phyloP scores from a whole-genome alignment of 2,329 filamentous ascomycete genomes.

The Fusarium sp. region DNA sequence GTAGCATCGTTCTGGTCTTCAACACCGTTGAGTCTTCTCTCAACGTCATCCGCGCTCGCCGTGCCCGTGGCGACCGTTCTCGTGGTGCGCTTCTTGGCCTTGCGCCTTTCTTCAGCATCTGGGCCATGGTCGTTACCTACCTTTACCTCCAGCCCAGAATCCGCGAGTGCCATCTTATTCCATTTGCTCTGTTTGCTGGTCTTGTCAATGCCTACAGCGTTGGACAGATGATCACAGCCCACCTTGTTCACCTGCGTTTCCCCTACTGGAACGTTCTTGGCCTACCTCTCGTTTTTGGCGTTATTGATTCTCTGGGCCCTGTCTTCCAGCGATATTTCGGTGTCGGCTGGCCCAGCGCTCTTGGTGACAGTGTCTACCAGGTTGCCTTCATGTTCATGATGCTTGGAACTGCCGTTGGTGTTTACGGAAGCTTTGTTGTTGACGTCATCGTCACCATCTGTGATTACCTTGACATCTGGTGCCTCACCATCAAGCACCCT shows the following conservation, averaged over 20 bases:
- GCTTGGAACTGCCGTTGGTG: slow-evolving; percentile 83
- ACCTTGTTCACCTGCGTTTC: slow-evolving; percentile 88
- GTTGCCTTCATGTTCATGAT: slow-evolving; percentile 92
- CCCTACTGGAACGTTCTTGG: slow-evolving; percentile 91
- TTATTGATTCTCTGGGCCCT: slow-evolving; percentile 84
- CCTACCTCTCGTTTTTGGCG: slow-evolving; percentile 80
- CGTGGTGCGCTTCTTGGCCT: slow-evolving; percentile 85
- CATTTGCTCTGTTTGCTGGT: slow-evolving; percentile 89
- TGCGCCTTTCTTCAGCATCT: slow-evolving; percentile 81
- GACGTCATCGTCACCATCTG: slow-evolving; percentile 98
- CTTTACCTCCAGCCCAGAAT: slow-evolving; percentile 88
- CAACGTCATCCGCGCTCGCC: slow-evolving; percentile 87
- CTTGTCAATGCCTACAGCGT: slow-evolving; percentile 95
- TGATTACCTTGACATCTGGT: slow-evolving; percentile 98
- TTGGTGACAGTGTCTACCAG: slow-evolving; percentile 85
- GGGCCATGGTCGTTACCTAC: slow-evolving; percentile 82
- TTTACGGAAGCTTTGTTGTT: slow-evolving; percentile 98
- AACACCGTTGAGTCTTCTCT: slow-evolving; percentile 84
- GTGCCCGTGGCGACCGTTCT: slow-evolving; percentile 77
- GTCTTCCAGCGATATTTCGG: slow-evolving; percentile 68
- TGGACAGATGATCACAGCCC: slow-evolving; percentile 94
- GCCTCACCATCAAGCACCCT: slow-evolving; percentile 93
- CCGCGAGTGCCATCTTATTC: slow-evolving; percentile 84
- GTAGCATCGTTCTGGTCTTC: slow-evolving; percentile 81
- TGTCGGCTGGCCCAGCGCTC: slow-evolving; percentile 80